Base-by-base conservation (phyloP, 2,329 filamentous ascomycete species). In the Clarireedia monteithiana region DNA sequence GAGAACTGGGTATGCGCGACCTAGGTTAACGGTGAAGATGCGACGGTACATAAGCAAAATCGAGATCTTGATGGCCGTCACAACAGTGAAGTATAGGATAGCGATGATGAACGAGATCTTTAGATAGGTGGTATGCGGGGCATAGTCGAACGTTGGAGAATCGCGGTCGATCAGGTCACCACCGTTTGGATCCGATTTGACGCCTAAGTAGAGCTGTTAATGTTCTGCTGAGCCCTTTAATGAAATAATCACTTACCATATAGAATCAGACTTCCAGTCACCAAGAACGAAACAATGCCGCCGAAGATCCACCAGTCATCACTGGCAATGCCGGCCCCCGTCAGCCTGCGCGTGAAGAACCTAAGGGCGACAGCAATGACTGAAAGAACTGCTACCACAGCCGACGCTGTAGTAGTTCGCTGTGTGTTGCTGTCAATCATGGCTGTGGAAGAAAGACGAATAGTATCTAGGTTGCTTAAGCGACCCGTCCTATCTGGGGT, bases 301-400 rank as follows among this genome's bases (percentile, higher is more conserved):
- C 36, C 23, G 7, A 59, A 26, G 15, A 58, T 53, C 51, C 50
- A 59, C 58, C 58, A 59, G 39, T 59, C 58, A 47, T 59, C 58
- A 2, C 48, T 23, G 20, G 24, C 58, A 50, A 52, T 38, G 2
- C 56, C 55, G 10, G 48, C 51, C 40, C 53, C 55, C 5, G 51
- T 48, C 5, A 55, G 27, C 17, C 30, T 44, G 10, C 56, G 44
- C 3, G 55, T 51, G 10, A 51, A 24, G n/a, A 59, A 59, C 9
- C 58, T 50, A 44, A 59, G 51, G 5, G 45, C 39, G 39, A 59
- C 58, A 5, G 56, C 38, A 0, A 58, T 27, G 2, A 38, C 23
- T 27, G 58, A 56, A 12, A 59, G 20, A 9, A 58, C 27, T 2
- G 46, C 48, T n/a, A 55, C 46, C 14, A 55, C 12, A 3, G 49